Percentiles rank a stretch among this genome's conserved stretches.
Conservation (phyloP, 306 rosid species). For the Delonix regia region DNA sequence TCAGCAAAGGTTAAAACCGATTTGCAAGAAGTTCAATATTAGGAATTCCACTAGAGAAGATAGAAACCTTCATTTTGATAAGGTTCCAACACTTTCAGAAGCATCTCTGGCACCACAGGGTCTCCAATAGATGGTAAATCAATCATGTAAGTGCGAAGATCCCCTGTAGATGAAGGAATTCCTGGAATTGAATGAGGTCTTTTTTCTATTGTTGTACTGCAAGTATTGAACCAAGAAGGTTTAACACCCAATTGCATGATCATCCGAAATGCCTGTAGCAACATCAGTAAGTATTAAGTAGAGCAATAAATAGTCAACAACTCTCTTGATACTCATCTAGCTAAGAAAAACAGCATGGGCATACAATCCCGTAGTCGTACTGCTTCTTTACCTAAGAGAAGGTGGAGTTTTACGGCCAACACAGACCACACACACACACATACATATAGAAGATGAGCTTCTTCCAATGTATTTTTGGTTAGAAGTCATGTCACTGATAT, state of each 20-base stretch:
- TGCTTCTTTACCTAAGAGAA: background rate
- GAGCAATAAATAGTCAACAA: background rate
- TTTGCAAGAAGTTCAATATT: constrained; percentile 25
- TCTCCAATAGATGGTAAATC: constrained; percentile 78
- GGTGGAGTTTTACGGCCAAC: background rate
- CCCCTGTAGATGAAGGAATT: constrained; percentile 65
- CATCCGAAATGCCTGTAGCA: constrained; percentile 83
- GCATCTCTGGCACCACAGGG: constrained; percentile 94
- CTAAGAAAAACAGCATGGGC: constrained; percentile 6
- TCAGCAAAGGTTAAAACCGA: constrained; percentile 35
- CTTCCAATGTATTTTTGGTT: too few relatives aligned
- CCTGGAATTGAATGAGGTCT: constrained; percentile 84
- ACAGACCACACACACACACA: too few relatives aligned
- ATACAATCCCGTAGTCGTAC: background rate
- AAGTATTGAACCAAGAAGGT: constrained; percentile 93
- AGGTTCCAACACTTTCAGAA: constrained; percentile 91
- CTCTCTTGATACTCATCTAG: background rate
- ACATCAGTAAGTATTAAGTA: constrained; percentile 29
- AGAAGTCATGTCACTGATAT: too few relatives aligned
- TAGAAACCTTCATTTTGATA: constrained; percentile 83
- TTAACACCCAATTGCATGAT: constrained; percentile 94
- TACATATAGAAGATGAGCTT: too few relatives aligned
- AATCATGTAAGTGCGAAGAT: constrained; percentile 86
- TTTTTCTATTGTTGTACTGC: constrained; percentile 69
- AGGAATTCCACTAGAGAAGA: constrained; percentile 31